phyloP scores from a whole-genome alignment of 257 asterid species.

The Salvia rosmarinus region DNA sequence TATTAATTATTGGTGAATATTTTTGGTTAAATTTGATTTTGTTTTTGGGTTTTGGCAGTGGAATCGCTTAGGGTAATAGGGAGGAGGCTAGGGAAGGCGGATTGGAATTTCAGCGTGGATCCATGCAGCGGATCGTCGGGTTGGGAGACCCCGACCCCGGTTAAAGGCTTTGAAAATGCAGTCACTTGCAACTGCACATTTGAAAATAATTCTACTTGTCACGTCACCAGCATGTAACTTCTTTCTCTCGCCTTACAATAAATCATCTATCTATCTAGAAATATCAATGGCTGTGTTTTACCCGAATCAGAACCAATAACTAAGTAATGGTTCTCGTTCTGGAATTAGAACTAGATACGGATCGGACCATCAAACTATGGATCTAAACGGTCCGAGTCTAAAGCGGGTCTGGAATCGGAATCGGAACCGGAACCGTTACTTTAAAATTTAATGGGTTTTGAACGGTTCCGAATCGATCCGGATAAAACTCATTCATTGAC shows the following conservation, averaged over 20 bases:
- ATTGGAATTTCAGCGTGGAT: slow-evolving; percentile 63
- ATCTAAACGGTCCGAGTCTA: no score
- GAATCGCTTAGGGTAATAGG: slow-evolving; percentile 49
- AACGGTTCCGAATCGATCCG: no score
- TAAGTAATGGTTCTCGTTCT: no score
- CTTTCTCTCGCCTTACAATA: background rate
- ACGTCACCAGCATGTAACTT: slow-evolving; percentile 60
- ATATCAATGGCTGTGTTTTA: no score
- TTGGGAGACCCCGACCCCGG: slow-evolving; percentile 42
- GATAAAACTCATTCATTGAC: no score
- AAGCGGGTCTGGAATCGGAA: no score
- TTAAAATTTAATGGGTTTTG: no score
- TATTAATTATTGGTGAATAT: background rate
- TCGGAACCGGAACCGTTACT: no score
- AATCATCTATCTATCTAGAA: no score
- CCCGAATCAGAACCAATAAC: no score
- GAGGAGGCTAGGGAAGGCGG: slow-evolving; percentile 46
- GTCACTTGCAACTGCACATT: slow-evolving; percentile 54
- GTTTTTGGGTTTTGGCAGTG: slow-evolving; percentile 36
- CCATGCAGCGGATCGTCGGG: slow-evolving; percentile 55
- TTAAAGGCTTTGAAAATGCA: slow-evolving; percentile 35
- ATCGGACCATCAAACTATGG: no score
- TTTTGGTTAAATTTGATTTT: background rate
- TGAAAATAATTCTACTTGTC: slow-evolving; percentile 47
- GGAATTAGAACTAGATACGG: no score